Evolutionary conservation across 495 filamentous ascomycete species (phyloP).

Genomic region (Tirmania nivea): DNA sequence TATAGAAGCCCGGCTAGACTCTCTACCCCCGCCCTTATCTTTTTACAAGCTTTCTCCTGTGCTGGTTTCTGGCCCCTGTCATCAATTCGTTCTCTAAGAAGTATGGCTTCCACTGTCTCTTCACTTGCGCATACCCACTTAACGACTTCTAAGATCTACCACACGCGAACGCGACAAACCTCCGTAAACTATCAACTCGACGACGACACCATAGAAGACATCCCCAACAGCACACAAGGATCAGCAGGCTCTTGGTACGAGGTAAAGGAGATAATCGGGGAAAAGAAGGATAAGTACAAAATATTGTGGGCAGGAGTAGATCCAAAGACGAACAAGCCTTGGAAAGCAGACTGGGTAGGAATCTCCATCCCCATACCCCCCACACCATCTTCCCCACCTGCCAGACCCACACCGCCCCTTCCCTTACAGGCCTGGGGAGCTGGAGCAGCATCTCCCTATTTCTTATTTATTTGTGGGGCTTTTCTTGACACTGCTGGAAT

Average conservation of each 20-base stretch:
- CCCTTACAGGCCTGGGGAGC: no score
- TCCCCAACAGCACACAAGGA: not conserved
- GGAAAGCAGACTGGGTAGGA: slow-evolving; percentile 11
- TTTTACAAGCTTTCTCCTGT: no score
- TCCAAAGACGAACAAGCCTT: slow-evolving; percentile 7
- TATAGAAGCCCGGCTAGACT: no score
- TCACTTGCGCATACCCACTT: not conserved
- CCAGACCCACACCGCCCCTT: not conserved
- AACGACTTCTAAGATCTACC: not conserved
- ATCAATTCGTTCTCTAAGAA: not conserved
- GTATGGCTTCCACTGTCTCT: not conserved
- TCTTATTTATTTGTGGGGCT: not conserved
- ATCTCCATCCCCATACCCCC: not conserved
- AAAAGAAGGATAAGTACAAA: slow-evolving; percentile 1
- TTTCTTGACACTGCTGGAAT: not conserved
- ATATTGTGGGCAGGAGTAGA: slow-evolving; percentile 8
- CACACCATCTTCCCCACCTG: not conserved
- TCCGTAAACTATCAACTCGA: not conserved
- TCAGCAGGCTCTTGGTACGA: slow-evolving; percentile 6
- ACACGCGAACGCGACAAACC: not conserved
- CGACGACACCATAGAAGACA: not conserved
- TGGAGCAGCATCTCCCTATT: not conserved
- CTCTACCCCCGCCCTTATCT: no score
- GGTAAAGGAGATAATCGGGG: slow-evolving; percentile 8
- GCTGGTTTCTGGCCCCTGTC: not conserved